These are phyloP conservation scores for Tubosaeta brunneosetosa DNA, from an alignment of 768 basidiomycete genomes.

Conservation along the genomic window DNA sequence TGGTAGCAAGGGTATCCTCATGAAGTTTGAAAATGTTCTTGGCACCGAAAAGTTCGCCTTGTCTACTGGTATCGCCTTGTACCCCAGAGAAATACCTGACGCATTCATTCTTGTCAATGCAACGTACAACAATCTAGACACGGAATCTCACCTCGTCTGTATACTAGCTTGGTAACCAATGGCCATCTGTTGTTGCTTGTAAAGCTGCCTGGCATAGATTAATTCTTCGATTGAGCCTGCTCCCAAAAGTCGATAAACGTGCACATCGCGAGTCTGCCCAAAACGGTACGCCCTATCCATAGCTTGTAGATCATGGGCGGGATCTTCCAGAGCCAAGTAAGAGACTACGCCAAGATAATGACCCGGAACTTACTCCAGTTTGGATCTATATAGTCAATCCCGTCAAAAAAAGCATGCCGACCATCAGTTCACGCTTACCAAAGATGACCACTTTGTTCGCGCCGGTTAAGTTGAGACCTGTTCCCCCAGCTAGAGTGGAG, in stretches of 20 bases:
- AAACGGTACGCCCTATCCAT: slow-evolving; percentile 86
- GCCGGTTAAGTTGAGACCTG: slow-evolving; percentile 83
- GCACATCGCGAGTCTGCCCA: slow-evolving; percentile 82
- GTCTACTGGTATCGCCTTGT: slow-evolving; percentile 67
- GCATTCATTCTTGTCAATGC: neutral
- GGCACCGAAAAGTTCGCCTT: slow-evolving; percentile 82
- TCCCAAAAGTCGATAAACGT: slow-evolving; percentile 77
- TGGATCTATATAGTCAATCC: slow-evolving; percentile 52
- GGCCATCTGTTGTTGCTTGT: slow-evolving; percentile 93
- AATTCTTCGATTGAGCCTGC: slow-evolving; percentile 86
- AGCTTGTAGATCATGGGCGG: slow-evolving; percentile 90
- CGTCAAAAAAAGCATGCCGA: neutral
- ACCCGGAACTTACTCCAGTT: slow-evolving; percentile 82
- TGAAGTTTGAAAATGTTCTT: slow-evolving; percentile 82
- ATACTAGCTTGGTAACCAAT: slow-evolving; percentile 82
- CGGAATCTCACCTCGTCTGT: slow-evolving; percentile 60
- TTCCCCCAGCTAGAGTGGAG: slow-evolving; percentile 88
- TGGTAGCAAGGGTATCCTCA: slow-evolving; percentile 65
- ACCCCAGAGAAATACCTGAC: slow-evolving; percentile 75
- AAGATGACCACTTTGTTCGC: slow-evolving; percentile 96
- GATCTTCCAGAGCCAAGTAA: slow-evolving; percentile 53
- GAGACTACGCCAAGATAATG: neutral
- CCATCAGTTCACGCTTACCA: slow-evolving; percentile 39
- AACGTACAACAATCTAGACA: neutral
- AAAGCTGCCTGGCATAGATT: slow-evolving; percentile 85